Base-by-base conservation (phyloP, 352 stramenopile species). In the Globisporangium emineosum region DNA sequence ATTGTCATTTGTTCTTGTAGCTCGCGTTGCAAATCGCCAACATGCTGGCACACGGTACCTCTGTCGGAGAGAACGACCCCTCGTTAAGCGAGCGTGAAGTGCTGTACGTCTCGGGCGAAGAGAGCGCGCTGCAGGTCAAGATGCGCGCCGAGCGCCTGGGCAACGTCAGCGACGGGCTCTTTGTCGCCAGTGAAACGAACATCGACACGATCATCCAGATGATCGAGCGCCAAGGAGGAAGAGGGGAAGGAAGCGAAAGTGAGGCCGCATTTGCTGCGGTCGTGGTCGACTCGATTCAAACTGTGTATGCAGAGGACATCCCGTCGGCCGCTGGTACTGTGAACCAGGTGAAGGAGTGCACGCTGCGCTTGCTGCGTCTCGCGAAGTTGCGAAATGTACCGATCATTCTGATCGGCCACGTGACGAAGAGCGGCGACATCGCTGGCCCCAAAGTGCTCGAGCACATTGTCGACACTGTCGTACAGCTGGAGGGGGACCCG, bases 241-340 rank as follows among this genome's bases (percentile, higher is more conserved):
- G 17, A 12, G 40, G 17, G 10, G n/a, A 15, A 3, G 9, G 35
- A 17, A 37, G 25, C n/a, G 29, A 43, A 68, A 64, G 58, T 17
- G 58, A 60, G 25, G 21, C 54, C 27, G 35, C 61, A 19, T 94
- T 93, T 65, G 77, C 72, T 2, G 84, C 79, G 19, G 72, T 99
- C 8, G 88, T 99, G 27, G 82, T 99, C 43, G 97, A 99, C 67
- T 98, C 91, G 12, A 99, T 99, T 69, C 97, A 99, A 81, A 99
- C 97, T 2, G 90, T 99, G 54, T 92, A 93, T 57, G 97, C 88
- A 40, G 79, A 91, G 45, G 86, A 97, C 21, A 89, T 94, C 23
- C 69, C 78, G 2, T 91, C 81, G 13, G 71, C 87, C 19, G 86
- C 95, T 7, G 86, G 86, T 7, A 95, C 81, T 0, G 92, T 98